Base-by-base conservation (phyloP, 83 land plant species). In the Isoetes engelmannii region DNA sequence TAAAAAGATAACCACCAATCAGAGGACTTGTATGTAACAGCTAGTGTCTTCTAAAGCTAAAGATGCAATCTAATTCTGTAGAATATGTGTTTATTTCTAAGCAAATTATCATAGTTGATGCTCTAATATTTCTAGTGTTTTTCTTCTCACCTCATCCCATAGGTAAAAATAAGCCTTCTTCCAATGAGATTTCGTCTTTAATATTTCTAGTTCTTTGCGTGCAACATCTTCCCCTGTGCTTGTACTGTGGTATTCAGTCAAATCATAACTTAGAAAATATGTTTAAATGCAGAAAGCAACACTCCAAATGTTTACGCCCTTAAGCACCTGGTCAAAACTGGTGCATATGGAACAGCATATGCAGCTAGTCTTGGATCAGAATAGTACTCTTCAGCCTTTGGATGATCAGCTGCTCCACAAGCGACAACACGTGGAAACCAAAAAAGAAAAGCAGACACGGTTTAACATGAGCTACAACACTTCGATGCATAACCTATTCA, bases 311-410 rank as follows among this genome's bases (percentile, higher is more conserved):
- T 60, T 21, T 21, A 37, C 41, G 45, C 9, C 15, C 67, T 64
- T 61, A 28, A 28, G 70, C 81, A 90, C 99, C 86, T 49, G 44
- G 87, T 81, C 47, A 94, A 70, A 42, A 83, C 78, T 59, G 85
- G 92, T 66, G 82, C 78, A 79, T 83, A 94, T 51, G 99, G 90
- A 56, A 94, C 89, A 45, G 99, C 99, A 94, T 94, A 94, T 53
- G 88, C 96, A 58, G 99, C 84, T 56, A 94, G 77, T 67, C 90
- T 85, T 77, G 97, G 85, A 77, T 93, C 87, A 19, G 97, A 82
- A 69, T 84, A 91, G 68, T 90, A 94, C 70, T 86, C 99, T 67
- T 94, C 99, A n/a, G 97, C 75, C 71, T 87, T 90, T 53, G 96
- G 90, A 84, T 94, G 97, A 74, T 86, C 85, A 61, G 99, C 99